Evolutionary conservation across 2,329 filamentous ascomycete genomes (phyloP).

Genomic region (Pseudogymnoascus sp.): DNA sequence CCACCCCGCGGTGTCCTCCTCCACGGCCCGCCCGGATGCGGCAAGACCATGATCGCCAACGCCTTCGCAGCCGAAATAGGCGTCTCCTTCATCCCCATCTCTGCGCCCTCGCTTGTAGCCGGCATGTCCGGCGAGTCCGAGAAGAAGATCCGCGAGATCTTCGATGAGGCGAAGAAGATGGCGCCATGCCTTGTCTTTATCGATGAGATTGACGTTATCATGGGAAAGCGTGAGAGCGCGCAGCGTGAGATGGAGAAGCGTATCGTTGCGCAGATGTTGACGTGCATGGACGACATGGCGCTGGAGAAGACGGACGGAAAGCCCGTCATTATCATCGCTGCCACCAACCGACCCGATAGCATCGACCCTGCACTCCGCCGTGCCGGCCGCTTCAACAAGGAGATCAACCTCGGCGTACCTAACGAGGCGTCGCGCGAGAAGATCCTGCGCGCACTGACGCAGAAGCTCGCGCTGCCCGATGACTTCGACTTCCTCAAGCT

Average conservation of each 20-base stretch:
- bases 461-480: constrained; percentile 53
- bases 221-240: constrained; percentile 73
- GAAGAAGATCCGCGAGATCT: constrained; percentile 75
- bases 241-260: constrained; percentile 86
- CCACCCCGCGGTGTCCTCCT: constrained; percentile 68
- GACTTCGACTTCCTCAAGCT: constrained; percentile 68
- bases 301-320: constrained; percentile 65
- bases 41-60: constrained; percentile 77
- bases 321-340: constrained; percentile 81
- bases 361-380: constrained; percentile 70
- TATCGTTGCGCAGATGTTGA: constrained; percentile 73
- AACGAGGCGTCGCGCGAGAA: constrained; percentile 68
- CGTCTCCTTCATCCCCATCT: constrained; percentile 73
- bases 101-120: constrained; percentile 71
- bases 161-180: constrained; percentile 77
- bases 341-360: constrained; percentile 81
- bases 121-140: constrained; percentile 87
- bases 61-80: constrained; percentile 69
- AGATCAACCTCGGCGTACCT: constrained; percentile 82
- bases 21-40: constrained; percentile 77
- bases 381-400: constrained; percentile 70
- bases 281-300: constrained; percentile 77
- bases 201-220: constrained; percentile 86
- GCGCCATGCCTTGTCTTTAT: constrained; percentile 89
- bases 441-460: constrained; percentile 68